Conservation (phyloP, 371 early-diverging fungal species). For the Mucor lusitanicus region DNA sequence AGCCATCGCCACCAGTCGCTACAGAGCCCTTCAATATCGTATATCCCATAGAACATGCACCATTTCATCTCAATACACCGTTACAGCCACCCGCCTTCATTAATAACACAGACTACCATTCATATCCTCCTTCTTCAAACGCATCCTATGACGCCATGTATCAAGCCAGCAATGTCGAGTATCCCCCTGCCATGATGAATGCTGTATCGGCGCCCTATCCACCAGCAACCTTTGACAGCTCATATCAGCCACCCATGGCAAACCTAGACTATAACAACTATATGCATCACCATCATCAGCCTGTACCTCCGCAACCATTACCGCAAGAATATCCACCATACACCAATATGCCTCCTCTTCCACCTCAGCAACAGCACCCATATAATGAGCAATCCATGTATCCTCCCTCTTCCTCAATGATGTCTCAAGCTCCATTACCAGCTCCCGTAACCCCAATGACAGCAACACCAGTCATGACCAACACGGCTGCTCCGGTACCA, state of each 20-base stretch:
- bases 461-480: not conserved
- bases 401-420: not conserved
- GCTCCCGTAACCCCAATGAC: not conserved
- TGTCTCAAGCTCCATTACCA: slow-evolving; percentile 1
- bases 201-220: not conserved
- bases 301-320: not conserved
- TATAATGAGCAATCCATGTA: not conserved
- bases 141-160: not conserved
- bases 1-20: slow-evolving; percentile 9
- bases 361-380: not conserved
- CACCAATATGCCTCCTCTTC: not conserved
- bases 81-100: slow-evolving; percentile 4
- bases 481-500: not conserved
- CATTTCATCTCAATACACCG: slow-evolving; percentile 12
- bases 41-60: not conserved
- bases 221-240: not conserved
- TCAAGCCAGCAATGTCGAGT: not conserved
- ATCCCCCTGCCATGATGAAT: slow-evolving; percentile 5
- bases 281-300: not conserved
- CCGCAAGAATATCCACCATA: not conserved
- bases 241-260: not conserved
- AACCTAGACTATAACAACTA: not conserved
- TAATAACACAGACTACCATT: not conserved
- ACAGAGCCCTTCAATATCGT: slow-evolving; percentile 3
- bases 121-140: slow-evolving; percentile 4